A percentile compares a stretch with the other conserved stretches of the same genome.
Evolutionary conservation across 2,329 filamentous ascomycete genomes (phyloP).

Genomic region (Orbilia ellipsospora): DNA sequence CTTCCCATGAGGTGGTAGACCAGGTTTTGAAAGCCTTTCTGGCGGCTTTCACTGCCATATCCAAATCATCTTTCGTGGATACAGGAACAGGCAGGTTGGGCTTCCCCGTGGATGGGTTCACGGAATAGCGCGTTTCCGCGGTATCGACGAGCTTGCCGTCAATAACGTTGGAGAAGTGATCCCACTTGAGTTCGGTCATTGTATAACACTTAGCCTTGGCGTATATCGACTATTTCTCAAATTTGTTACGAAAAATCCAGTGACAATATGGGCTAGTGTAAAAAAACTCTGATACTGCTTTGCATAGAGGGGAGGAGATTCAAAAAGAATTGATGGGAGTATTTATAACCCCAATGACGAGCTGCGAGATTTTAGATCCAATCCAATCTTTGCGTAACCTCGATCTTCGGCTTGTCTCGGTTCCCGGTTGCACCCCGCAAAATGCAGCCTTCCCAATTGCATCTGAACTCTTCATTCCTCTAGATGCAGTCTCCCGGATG

Average conservation of each 20-base stretch:
- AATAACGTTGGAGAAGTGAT: constrained; percentile 68
- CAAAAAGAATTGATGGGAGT: too few species aligned
- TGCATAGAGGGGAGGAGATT: too few species aligned
- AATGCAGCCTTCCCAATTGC: too few species aligned
- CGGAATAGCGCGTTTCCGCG: constrained; percentile 64
- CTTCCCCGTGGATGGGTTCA: constrained; percentile 68
- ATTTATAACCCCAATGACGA: too few species aligned
- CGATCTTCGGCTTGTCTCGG: background rate
- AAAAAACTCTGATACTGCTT: too few species aligned
- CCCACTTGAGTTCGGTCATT: constrained; percentile 59
- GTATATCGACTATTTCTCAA: too few species aligned
- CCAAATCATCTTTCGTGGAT: constrained; percentile 66
- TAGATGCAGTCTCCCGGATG: too few species aligned
- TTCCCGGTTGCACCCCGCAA: background rate
- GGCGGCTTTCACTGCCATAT: constrained; percentile 66
- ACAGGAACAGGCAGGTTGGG: constrained; percentile 68
- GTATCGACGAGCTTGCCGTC: constrained; percentile 66
- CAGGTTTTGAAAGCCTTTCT: constrained; percentile 66
- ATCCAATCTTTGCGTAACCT: too few species aligned
- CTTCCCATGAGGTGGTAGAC: constrained; percentile 64
- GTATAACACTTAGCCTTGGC: background rate
- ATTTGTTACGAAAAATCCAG: too few species aligned
- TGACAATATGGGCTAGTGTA: too few species aligned
- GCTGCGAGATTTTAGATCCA: too few species aligned
- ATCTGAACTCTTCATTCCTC: too few species aligned